Evolutionary conservation across 768 basidiomycete species (phyloP), one percentile per base, ranked within the genome.

Genomic region (Amyloporia xantha): DNA sequence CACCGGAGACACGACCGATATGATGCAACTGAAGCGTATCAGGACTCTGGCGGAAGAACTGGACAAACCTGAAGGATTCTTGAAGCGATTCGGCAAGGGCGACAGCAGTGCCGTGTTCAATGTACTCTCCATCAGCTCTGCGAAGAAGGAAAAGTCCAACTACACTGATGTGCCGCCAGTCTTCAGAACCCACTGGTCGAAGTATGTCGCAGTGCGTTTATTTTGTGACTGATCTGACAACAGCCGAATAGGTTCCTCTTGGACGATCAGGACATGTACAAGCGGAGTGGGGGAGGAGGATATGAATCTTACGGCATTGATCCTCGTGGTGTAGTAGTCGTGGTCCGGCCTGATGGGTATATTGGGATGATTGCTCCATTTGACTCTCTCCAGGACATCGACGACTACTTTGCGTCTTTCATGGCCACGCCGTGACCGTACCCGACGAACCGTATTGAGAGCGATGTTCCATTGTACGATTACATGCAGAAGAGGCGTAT

Each of bases 291-390:
- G 20, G 81, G 81, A 2, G 68, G 70, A 35, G 81, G 77, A 3
- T 85, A 86, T 59, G 54, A 62, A 0, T 70, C 72, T 19, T 84
- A 78, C 53, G 83, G 82, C 0, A 71, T 82, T 41, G 62, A 67
- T 21, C 49, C 64, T 1, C 15, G 3, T 15, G 81, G 81, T 12
- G 77, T 72, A 5, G 57, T 81, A 7, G 72, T 81, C 4, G 66
- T 81, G 42, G 73, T 84, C 4, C 71, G 83, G 19, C 82, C 82
- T 5, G 82, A 82, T 55, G 84, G 84, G 11, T 84, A 84, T 49
- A 72, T 87, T 24, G 81, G 78, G 1, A 70, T 68, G 54, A 66
- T 86, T 24, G 71, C 71, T 2, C 74, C 82, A 0, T 62, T 85
- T 37, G 68, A 71, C 15, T 52, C 70, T 10, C 47, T 59, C 20